Conservation (phyloP, 1,139 yeast genomes). For the Hansenula sp. region DNA sequence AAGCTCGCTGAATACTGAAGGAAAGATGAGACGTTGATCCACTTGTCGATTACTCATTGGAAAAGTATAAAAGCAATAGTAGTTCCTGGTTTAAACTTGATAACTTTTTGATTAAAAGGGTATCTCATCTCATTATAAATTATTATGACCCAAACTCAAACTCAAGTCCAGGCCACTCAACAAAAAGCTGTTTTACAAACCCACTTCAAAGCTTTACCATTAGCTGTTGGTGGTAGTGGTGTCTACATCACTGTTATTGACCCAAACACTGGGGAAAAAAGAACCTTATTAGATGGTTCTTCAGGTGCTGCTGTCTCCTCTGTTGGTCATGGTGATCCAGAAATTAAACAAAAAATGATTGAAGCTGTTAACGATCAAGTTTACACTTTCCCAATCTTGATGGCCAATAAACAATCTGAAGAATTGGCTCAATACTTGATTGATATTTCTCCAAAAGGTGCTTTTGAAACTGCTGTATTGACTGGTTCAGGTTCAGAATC, state of each 20-base stretch:
- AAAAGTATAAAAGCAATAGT: no score
- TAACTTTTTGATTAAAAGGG: no score
- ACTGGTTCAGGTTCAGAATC: constrained; percentile 62
- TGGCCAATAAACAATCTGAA: constrained; percentile 44
- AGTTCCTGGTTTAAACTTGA: no score
- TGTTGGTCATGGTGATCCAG: constrained; percentile 55
- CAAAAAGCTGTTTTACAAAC: constrained; percentile 13
- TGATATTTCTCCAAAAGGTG: constrained; percentile 49
- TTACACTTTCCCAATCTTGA: constrained; percentile 43
- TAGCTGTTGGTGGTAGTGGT: constrained; percentile 42
- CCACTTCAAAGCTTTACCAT: constrained; percentile 14
- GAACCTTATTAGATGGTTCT: constrained; percentile 44
- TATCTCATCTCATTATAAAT: no score
- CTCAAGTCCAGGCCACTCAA: neutral
- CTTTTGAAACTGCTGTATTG: constrained; percentile 51
- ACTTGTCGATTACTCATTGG: no score
- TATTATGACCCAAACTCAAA: no score
- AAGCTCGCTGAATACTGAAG: no score
- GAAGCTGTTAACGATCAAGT: constrained; percentile 43
- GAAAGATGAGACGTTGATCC: no score
- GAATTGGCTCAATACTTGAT: constrained; percentile 50
- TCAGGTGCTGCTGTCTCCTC: constrained; percentile 71
- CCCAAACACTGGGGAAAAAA: constrained; percentile 39
- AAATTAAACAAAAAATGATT: constrained; percentile 42
- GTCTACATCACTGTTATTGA: constrained; percentile 44